Percentiles rank a stretch among this genome's conserved stretches.
phyloP scores from a whole-genome alignment of 192 early-diverging fungal genomes.

The Diversispora epigaea region DNA sequence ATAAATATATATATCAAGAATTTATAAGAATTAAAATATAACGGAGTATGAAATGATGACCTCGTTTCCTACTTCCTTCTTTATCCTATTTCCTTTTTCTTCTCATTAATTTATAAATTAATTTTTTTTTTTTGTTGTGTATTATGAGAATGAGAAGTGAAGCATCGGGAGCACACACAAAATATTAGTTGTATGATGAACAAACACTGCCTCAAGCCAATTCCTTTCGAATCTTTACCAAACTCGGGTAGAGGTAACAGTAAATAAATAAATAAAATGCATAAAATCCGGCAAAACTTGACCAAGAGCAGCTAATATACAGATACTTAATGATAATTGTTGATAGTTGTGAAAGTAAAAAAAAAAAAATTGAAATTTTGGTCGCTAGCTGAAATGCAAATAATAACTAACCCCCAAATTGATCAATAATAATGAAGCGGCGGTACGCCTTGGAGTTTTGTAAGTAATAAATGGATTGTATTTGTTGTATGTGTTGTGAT shows the following conservation, averaged over 20 bases:
- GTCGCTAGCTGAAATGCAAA: neutral
- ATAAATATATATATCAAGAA: neutral
- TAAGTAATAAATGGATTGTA: neutral
- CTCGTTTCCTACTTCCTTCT: slow-evolving; percentile 20
- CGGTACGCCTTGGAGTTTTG: too few species aligned
- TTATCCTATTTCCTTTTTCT: slow-evolving; percentile 7
- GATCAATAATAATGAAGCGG: neutral
- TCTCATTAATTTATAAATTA: slow-evolving; percentile 12
- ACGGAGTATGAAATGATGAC: neutral
- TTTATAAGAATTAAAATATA: slow-evolving; percentile 7
- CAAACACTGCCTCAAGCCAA: slow-evolving; percentile 15
- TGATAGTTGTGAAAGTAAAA: too few species aligned
- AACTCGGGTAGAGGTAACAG: slow-evolving; percentile 6
- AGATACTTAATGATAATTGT: neutral
- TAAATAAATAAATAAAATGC: slow-evolving; percentile 22
- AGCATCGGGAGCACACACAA: neutral
- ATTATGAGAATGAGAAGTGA: neutral
- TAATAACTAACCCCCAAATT: neutral
- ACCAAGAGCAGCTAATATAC: neutral
- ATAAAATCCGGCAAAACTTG: neutral
- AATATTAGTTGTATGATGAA: neutral
- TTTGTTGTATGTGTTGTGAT: neutral
- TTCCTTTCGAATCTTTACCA: neutral
- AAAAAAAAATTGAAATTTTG: neutral
- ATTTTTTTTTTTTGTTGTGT: slow-evolving; percentile 5